A percentile compares a stretch with the other conserved stretches of the same genome.
Evolutionary conservation across 805 yeast genomes (phyloP).

Genomic region (Spathaspora arborariae): DNA sequence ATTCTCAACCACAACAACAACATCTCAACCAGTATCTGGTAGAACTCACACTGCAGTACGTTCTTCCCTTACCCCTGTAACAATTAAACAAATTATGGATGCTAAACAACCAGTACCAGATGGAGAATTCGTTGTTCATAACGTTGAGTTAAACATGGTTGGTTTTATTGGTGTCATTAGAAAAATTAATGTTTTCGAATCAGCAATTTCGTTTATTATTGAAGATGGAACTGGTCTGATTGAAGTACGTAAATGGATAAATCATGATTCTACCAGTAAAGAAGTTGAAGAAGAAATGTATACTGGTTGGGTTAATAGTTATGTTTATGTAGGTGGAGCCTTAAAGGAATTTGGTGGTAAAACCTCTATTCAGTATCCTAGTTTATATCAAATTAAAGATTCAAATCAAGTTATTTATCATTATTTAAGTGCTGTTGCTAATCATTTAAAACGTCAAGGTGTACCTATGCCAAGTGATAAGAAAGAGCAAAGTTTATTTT

Average conservation of each 20-base stretch:
- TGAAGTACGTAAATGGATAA: constrained; percentile 61
- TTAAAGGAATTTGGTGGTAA: constrained; percentile 57
- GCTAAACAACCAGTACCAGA: constrained; percentile 62
- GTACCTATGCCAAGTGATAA: constrained; percentile 18
- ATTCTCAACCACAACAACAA: constrained; percentile 18
- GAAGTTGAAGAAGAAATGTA: constrained; percentile 29
- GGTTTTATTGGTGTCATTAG: constrained; percentile 69
- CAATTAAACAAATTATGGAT: constrained; percentile 68
- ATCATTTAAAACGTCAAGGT: constrained; percentile 56
- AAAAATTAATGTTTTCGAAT: constrained; percentile 54
- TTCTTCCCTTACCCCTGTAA: constrained; percentile 52
- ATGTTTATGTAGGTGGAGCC: constrained; percentile 52
- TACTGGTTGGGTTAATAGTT: constrained; percentile 45
- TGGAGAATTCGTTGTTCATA: constrained; percentile 58
- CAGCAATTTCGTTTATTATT: constrained; percentile 53
- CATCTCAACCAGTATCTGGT: constrained; percentile 47
- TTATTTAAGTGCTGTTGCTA: constrained; percentile 57
- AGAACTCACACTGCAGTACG: constrained; percentile 13
- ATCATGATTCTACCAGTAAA: constrained; percentile 24
- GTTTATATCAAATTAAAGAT: constrained; percentile 53
- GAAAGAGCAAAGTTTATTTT: constrained; percentile 18
- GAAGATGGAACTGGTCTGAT: constrained; percentile 74
- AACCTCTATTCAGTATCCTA: constrained; percentile 62
- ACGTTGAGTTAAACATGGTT: constrained; percentile 59
- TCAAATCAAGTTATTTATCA: constrained; percentile 70